Base-by-base conservation (phyloP, 805 yeast species). In the Saccharomycopsis vini region DNA sequence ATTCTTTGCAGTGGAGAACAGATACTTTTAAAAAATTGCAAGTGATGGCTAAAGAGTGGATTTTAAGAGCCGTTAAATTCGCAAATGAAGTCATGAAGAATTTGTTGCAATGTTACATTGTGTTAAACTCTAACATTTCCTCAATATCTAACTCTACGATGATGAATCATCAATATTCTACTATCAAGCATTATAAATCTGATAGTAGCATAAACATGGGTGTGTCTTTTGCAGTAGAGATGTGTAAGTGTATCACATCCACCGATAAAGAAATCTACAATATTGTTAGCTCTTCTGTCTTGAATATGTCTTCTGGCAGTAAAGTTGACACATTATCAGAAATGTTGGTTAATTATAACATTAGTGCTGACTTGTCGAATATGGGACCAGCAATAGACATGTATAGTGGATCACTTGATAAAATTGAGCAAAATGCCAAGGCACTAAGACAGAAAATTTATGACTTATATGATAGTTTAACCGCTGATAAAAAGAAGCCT, bases 141-240 rank as follows among this genome's bases (percentile, higher is more conserved):
- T 49, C 39, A 20, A 41, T 23, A 10, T 40, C 28, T 2, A 32
- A 24, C 22, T 32, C n/a, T n/a, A n/a, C n/a, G n/a, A n/a, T n/a
- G n/a, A n/a, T 19, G 18, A n/a, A n/a, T n/a, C n/a, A n/a, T n/a
- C n/a, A n/a, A n/a, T n/a, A n/a, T n/a, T 7, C 10, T 24, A 24
- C 28, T 24, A 39, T 26, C 33, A 48, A 53, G 46, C 58, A 54
- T 44, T 63, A 54, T 50, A 62, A 55, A 50, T 57, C 59, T 51
- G 71, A 60, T 53, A 64, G 54, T 23, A 45, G 34, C 54, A 72
- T 84, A 34, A 80, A 83, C 45, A 79, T 73, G 55, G 97, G 97
- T 43, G 81, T 88, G 39, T 80, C 95, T 0, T 85, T 90, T 68
- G 97, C 98, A 0, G 65, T 89, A 46, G 92, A 85, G 52, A 73